phyloP scores from a whole-genome alignment of 352 stramenopile species.

The Phytophthora quininea region DNA sequence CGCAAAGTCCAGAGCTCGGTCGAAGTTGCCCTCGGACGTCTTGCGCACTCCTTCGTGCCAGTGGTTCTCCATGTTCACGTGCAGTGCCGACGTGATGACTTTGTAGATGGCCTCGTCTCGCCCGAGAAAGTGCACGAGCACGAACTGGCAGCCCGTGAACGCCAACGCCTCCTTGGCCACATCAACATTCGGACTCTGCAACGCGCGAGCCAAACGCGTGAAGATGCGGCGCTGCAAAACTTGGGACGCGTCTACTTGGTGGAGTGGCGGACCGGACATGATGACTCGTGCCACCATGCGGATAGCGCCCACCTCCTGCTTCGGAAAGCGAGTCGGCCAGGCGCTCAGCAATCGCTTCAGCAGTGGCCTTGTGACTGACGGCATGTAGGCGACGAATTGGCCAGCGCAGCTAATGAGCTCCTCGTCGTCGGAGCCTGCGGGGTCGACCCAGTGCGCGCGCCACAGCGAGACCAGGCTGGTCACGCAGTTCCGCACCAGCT shows the following conservation, averaged over 20 bases:
- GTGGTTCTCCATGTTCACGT: conserved; percentile 62
- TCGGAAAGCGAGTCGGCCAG: conserved; percentile 74
- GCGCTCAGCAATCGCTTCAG: conserved; percentile 58
- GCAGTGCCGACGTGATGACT: conserved; percentile 65
- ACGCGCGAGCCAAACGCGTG: conserved; percentile 53
- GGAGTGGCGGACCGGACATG: conserved; percentile 77
- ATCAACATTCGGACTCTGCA: conserved; percentile 68
- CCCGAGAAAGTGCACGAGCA: conserved; percentile 75
- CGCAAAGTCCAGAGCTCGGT: conserved; percentile 79
- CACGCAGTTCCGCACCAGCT: conserved; percentile 78
- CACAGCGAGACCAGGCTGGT: conserved; percentile 68
- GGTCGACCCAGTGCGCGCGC: conserved; percentile 79
- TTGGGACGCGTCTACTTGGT: conserved; percentile 43
- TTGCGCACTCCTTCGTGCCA: conserved; percentile 77
- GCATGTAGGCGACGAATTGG: conserved; percentile 87
- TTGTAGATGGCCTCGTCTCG: conserved; percentile 71
- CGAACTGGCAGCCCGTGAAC: conserved; percentile 85
- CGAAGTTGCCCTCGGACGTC: conserved; percentile 76
- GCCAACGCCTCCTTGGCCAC: conserved; percentile 83
- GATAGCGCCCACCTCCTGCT: conserved; percentile 76
- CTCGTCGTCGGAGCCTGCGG: conserved; percentile 77
- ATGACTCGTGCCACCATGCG: conserved; percentile 85
- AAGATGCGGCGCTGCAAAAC: conserved; percentile 62
- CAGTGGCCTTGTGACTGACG: conserved; percentile 54
- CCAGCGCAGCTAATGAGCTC: conserved; percentile 84